Conservation (phyloP, 176 grass and related monocot genomes). For the Eremochloa ophiuroides region DNA sequence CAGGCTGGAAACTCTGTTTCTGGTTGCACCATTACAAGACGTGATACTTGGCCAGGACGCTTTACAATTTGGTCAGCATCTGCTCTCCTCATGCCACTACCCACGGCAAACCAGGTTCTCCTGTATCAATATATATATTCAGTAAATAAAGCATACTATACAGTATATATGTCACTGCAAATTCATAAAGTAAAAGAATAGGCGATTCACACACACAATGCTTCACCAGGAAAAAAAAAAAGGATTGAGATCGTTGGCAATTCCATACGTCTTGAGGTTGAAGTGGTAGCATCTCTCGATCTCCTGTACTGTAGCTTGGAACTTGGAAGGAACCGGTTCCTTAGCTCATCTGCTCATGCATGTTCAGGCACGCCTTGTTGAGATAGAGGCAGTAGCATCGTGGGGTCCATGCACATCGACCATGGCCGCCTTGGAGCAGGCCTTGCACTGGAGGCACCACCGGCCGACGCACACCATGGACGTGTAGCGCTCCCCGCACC, state of each 20-base stretch:
- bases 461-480: not conserved
- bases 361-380: not conserved
- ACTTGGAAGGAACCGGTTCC: too few species aligned
- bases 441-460: constrained; percentile 13
- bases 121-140: not conserved
- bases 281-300: not conserved
- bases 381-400: not conserved
- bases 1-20: not conserved
- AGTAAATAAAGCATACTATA: not conserved
- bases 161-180: not conserved
- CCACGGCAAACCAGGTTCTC: not conserved
- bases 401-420: constrained; percentile 5
- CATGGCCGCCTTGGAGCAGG: constrained; percentile 3
- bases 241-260: not conserved
- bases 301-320: not conserved
- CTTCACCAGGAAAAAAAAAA: not conserved
- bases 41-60: not conserved
- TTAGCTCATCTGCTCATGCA: not conserved
- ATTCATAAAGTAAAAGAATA: not conserved
- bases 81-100: not conserved
- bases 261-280: not conserved
- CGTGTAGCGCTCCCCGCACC: not conserved
- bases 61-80: not conserved
- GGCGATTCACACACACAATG: not conserved
- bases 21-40: not conserved